phyloP scores from a whole-genome alignment of 306 rosid genomes.

The Medicago truncatula region DNA sequence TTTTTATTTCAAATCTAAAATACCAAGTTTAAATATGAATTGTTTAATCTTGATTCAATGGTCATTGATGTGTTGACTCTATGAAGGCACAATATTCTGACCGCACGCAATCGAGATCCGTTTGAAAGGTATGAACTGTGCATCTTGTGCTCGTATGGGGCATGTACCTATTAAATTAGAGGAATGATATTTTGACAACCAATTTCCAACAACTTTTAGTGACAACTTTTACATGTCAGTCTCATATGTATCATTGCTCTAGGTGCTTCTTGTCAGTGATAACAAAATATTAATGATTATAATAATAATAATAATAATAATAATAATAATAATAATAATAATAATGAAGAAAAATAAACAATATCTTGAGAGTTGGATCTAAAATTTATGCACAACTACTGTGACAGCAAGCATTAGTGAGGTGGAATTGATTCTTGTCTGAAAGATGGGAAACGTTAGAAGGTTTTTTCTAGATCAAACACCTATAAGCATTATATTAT shows the following conservation, averaged over 20 bases:
- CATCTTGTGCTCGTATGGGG: slow-evolving; percentile 39
- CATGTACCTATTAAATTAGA: no score
- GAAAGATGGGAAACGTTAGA: slow-evolving; percentile 39
- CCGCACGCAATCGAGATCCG: background rate
- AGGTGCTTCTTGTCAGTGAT: slow-evolving; percentile 44
- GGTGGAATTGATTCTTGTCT: slow-evolving; percentile 40
- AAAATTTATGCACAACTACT: slow-evolving; percentile 30
- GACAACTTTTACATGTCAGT: slow-evolving; percentile 35
- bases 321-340: no score
- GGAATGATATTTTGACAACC: no score
- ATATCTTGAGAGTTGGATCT: slow-evolving; percentile 29
- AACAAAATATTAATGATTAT: slow-evolving; percentile 6
- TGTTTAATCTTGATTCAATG: background rate
- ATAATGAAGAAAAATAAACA: slow-evolving; percentile 11
- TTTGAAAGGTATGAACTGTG: slow-evolving; percentile 30
- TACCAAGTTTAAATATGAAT: background rate
- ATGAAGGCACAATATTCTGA: background rate
- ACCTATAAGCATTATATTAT: slow-evolving; percentile 16
- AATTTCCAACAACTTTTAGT: no score
- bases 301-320: no score
- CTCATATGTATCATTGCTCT: slow-evolving; percentile 38
- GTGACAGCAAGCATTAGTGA: slow-evolving; percentile 35
- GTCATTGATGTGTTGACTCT: background rate
- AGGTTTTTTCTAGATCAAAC: slow-evolving; percentile 3
- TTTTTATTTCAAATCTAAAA: no score